phyloP scores from a whole-genome alignment of 371 early-diverging fungal genomes.

The Actinomucor elegans region DNA sequence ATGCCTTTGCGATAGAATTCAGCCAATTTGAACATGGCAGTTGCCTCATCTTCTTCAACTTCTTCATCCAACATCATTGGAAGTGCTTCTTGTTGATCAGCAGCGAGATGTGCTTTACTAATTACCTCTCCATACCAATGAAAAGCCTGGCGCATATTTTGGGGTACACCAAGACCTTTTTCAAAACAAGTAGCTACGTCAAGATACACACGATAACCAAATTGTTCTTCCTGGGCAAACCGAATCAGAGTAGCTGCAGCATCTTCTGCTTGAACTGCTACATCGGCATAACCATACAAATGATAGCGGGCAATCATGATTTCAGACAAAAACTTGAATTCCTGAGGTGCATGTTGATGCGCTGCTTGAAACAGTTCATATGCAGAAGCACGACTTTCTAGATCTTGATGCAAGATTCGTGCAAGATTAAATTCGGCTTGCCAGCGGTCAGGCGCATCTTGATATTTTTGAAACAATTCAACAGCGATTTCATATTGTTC shows the following conservation, averaged over 20 bases:
- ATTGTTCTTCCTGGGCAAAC: slow-evolving; percentile 25
- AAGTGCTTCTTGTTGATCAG: neutral
- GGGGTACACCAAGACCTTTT: slow-evolving; percentile 79
- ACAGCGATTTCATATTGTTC: slow-evolving; percentile 36
- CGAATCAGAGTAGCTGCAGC: slow-evolving; percentile 28
- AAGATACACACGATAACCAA: slow-evolving; percentile 26
- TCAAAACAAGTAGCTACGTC: slow-evolving; percentile 73
- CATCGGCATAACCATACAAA: slow-evolving; percentile 39
- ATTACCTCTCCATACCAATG: slow-evolving; percentile 78
- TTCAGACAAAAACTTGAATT: slow-evolving; percentile 19
- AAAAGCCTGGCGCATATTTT: slow-evolving; percentile 69
- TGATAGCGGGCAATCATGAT: slow-evolving; percentile 43
- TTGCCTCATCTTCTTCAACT: slow-evolving; percentile 26
- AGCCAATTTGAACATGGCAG: slow-evolving; percentile 34
- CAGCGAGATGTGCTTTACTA: slow-evolving; percentile 3
- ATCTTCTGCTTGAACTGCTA: slow-evolving; percentile 16
- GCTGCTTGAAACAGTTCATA: slow-evolving; percentile 26
- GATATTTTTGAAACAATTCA: slow-evolving; percentile 13
- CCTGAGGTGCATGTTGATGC: slow-evolving; percentile 24
- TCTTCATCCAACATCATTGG: slow-evolving; percentile 41
- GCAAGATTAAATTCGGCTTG: slow-evolving; percentile 43
- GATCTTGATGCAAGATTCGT: slow-evolving; percentile 37
- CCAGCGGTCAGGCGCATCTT: slow-evolving; percentile 26
- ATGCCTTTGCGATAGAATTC: slow-evolving; percentile 39
- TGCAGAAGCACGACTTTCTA: slow-evolving; percentile 23